Base-by-base conservation (phyloP, 441 rosid species). In the Omphalea diandra region DNA sequence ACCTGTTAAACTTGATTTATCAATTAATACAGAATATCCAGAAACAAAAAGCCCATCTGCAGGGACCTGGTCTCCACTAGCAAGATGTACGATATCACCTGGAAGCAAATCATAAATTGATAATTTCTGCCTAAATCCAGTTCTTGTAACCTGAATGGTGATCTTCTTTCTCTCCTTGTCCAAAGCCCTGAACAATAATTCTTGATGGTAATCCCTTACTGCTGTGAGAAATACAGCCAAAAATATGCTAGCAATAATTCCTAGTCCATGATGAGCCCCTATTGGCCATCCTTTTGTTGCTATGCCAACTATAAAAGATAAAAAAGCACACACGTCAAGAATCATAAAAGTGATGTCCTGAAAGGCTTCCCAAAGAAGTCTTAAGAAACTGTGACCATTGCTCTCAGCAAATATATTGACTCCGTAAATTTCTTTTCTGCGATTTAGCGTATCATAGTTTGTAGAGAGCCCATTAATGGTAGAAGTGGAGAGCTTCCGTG, bases 371-470 rank as follows among this genome's bases (percentile, higher is more conserved):
- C 78, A 72, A 54, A 84, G 79, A 67, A 78, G 82, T 57, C 87
- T 61, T 94, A 86, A 89, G 75, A 91, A 91, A 65, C 91, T 80
- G 59, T 76, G 77, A 31, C 73, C 6, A 76, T 83, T 84, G 33
- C 77, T 76, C 80, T 90, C 94, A 2, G 96, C 87, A 75, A 91
- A 91, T 75, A 79, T 87, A 75, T 93, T 93, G 79, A 89, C 83
- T 24, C 96, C 98, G 46, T 65, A 91, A 0, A 93, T 69, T 67
- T 86, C 88, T 85, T 87, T 86, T 71, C 97, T 81, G 43, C 69
- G 72, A 49, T 58, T 73, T 61, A 93, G 72, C 36, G 66, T 63
- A 44, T 73, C 76, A 6, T 71, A 7, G 26, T 84, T 80, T 4
- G 75, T 57, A 24, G 83, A 63, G 29, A 91, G 86, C 57, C 98